Base-by-base conservation (phyloP, 1,139 yeast species). In the Saccharomycopsis hybrid region DNA sequence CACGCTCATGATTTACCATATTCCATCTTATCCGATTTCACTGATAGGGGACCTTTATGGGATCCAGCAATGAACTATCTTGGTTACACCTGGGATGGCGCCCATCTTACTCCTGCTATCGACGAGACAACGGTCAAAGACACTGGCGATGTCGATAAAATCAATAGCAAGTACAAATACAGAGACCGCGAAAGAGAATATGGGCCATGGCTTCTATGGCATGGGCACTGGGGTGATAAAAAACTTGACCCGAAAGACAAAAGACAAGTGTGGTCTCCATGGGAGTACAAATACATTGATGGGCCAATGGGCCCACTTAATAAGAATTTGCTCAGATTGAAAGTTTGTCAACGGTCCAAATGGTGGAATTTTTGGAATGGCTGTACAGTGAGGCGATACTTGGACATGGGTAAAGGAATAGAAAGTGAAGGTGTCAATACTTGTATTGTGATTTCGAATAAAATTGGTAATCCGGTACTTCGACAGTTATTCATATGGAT, bases 41-140 rank as follows among this genome's bases (percentile, higher is more conserved):
- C 97, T 1, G 97, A 92, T 64, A 72, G 96, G 44, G 98, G 98
- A 1, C 85, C 95, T 3, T 70, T 92, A 57, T 92, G 98, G 97
- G 92, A 90, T 64, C 97, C 97, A 0, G 71, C 89, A 0, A 69
- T 76, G 60, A 90, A 92, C 61, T 86, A 77, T 62, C 69, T 88
- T 56, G 94, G 88, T 0, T 92, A 90, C 64, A 80, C 88, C 0
- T 85, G 73, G 63, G 86, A 85, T 60, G 92, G 90, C 2, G 61
- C 54, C 1, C 56, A 61, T 27, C 70, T 81, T 2, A 62, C 64
- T 29, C 54, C 60, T 0, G 53, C 56, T 2, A 51, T 46, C 35
- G 57, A 59, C 24, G 58, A 61, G 24, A 70, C 47, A 18, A 70
- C 73, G 2, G 70, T 76, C 3, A 68, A 65, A 33, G 63, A 62